Evolutionary conservation across 192 early-diverging fungal genomes (phyloP), one percentile per base, ranked within the genome.

Genomic region (Mortierella alpina): DNA sequence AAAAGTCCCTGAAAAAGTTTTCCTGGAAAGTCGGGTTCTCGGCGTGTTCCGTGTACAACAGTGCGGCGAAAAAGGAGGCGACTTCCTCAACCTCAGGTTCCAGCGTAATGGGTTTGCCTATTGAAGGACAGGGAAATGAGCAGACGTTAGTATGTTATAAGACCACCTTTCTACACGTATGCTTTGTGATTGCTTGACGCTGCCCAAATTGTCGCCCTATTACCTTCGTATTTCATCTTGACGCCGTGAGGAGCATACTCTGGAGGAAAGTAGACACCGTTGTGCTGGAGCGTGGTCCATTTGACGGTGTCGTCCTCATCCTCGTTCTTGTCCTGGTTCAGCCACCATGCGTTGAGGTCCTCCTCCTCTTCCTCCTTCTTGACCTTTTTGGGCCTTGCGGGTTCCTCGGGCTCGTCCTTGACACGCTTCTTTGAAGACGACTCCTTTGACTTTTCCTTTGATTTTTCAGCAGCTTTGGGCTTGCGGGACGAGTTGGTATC

Each of bases 1-100:
- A 82, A 82, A 94, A 99, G 77, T 99, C 98, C 17, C 68, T 76
- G 77, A 99, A 99, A 72, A 99, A 99, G 89, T 99, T 99, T 63
- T 88, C 86, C 68, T 90, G 88, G 76, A 99, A 99, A 17, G 86
- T 90, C 31, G 88, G 87, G 75, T 98, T 98, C 66, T 91, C 86
- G 6, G 85, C 95, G 41, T 93, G 89, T 47, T 98, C 95, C 0
- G 95, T 95, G 20, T 89, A 94, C 8, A 99, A 66, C 23, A 97
- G 60, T 14, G 89, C 93, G 23, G 96, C 98, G 88, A 92, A 99
- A 80, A 98, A 99, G 13, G 89, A 93, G 2, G 98, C 98, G 0
- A 99, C 94, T 70, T 99, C 98, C 82, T 99, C 98, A 5, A 93
- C 92, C 42, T 91, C 91, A 1, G 96, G 92, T 1, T 82, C 84